Percentiles rank a stretch among this genome's conserved stretches.
phyloP scores from a whole-genome alignment of 2,329 filamentous ascomycete species.

The Tetracladium maxilliforme region DNA sequence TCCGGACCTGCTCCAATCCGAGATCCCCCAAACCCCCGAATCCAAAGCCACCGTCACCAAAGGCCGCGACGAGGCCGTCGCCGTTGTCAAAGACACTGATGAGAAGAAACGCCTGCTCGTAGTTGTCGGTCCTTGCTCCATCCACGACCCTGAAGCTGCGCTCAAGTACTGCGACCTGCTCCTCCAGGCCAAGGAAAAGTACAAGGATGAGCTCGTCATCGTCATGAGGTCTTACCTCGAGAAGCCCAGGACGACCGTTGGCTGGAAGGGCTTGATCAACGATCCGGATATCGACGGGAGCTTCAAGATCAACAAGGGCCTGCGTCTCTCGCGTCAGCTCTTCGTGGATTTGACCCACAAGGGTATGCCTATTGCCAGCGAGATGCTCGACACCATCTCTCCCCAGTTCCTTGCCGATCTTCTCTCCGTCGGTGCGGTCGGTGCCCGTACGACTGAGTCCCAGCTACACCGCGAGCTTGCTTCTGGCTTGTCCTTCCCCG shows the following conservation, averaged over 20 bases:
- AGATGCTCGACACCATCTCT: conserved; percentile 98
- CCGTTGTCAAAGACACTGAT: conserved; percentile 49
- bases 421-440: conserved; percentile 89
- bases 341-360: conserved; percentile 77
- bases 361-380: conserved; percentile 89
- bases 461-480: conserved; percentile 94
- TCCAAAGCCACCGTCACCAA: conserved; percentile 32
- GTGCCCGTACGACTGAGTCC: conserved; percentile 89
- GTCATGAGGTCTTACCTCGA: conserved; percentile 99
- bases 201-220: conserved; percentile 72
- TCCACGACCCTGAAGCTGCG: conserved; percentile 82
- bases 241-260: conserved; percentile 94
- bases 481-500: conserved; percentile 88
- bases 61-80: conserved; percentile 43
- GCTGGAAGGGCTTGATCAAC: conserved; percentile 99
- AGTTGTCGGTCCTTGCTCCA: conserved; percentile 89
- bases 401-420: conserved; percentile 95
- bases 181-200: conserved; percentile 62
- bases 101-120: conserved; percentile 66
- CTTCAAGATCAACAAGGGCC: conserved; percentile 98
- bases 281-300: conserved; percentile 95
- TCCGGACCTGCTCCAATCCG: conserved; percentile 82
- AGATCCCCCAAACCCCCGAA: conserved; percentile 43
- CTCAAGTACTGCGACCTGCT: conserved; percentile 78
- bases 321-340: conserved; percentile 81